Base-by-base conservation (phyloP, 164 flowering plant genomes). In the Vitis vinifera region DNA sequence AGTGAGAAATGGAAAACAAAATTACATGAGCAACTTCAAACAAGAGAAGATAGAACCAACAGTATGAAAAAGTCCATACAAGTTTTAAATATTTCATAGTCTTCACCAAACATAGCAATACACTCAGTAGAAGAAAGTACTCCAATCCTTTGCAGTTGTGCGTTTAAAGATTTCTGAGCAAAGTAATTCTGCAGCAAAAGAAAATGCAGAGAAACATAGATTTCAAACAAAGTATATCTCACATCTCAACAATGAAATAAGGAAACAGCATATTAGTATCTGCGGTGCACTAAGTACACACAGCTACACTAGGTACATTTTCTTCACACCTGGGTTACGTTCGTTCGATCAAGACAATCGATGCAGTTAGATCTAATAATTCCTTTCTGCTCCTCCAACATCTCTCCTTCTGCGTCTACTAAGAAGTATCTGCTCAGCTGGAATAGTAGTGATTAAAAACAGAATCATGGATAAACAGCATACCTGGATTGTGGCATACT, bases 401-500 rank as follows among this genome's bases (percentile, higher is more conserved):
- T 81, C 55, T 83, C 75, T 71, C 92, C 89, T 71, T 87, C 85
- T 53, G 83, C 63, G 66, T 84, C 89, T 69, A 87, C 49, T 70
- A 93, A 87, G 77, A 93, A 87, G 77, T 87, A 95, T 86, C 99
- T 95, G 99, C 91, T 85, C 91, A 84, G 91, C 95, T 92, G 90
- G 85, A 86, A 84, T 19, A 82, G 75, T 63, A 77, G 79, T 66
- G 76, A 79, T 85, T 88, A 84, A 88, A 72, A 77, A 77, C 73
- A 73, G 80, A 63, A 80, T 79, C 69, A 81, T 76, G 62, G 76
- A 74, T 65, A 71, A 80, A 76, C 70, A 77, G 71, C 70, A 77
- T 61, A 64, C 75, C 62, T 59, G 62, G 68, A 66, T 52, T 55
- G 53, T 60, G 50, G 73, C 72, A 75, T 75, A 48, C 17, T 76